phyloP scores from a whole-genome alignment of 306 rosid genomes.

The Pterocarpus macrocarpus region DNA sequence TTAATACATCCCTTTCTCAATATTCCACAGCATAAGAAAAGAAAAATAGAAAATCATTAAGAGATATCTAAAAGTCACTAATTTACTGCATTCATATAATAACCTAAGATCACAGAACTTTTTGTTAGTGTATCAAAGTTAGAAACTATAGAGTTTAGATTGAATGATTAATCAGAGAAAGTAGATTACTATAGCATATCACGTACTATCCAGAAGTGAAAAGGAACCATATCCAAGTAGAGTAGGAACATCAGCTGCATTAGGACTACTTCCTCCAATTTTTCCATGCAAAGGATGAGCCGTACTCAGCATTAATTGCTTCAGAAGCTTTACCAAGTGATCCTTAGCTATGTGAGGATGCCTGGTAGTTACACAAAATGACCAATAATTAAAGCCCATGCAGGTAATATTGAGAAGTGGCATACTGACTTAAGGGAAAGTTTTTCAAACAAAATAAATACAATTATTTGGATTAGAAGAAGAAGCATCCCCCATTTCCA shows the following conservation, averaged over 20 bases:
- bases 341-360: slow-evolving; percentile 83
- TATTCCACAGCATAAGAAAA: slow-evolving; percentile 33
- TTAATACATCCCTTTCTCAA: slow-evolving; percentile 35
- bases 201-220: slow-evolving; percentile 86
- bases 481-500: slow-evolving; percentile 26
- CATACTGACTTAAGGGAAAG: slow-evolving; percentile 18
- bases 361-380: slow-evolving; percentile 60
- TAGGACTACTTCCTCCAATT: slow-evolving; percentile 66
- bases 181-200: slow-evolving; percentile 49
- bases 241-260: slow-evolving; percentile 92
- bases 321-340: slow-evolving; percentile 89
- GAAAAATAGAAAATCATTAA: slow-evolving; percentile 5
- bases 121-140: slow-evolving; percentile 26
- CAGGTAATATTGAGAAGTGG: slow-evolving; percentile 24
- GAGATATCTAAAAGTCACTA: slow-evolving; percentile 24
- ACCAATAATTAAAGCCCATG: slow-evolving; percentile 40
- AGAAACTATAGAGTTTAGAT: slow-evolving; percentile 20
- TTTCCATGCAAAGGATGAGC: slow-evolving; percentile 63
- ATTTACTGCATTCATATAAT: slow-evolving; percentile 6
- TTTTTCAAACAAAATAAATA: slow-evolving; percentile 24
- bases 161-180: slow-evolving; percentile 38
- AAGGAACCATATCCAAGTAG: slow-evolving; percentile 87
- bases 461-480: slow-evolving; percentile 31
- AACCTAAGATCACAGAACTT: slow-evolving; percentile 29
- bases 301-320: slow-evolving; percentile 66